Evolutionary conservation across 495 filamentous ascomycete genomes (phyloP).

Genomic region (Penicillium egyptiacum): DNA sequence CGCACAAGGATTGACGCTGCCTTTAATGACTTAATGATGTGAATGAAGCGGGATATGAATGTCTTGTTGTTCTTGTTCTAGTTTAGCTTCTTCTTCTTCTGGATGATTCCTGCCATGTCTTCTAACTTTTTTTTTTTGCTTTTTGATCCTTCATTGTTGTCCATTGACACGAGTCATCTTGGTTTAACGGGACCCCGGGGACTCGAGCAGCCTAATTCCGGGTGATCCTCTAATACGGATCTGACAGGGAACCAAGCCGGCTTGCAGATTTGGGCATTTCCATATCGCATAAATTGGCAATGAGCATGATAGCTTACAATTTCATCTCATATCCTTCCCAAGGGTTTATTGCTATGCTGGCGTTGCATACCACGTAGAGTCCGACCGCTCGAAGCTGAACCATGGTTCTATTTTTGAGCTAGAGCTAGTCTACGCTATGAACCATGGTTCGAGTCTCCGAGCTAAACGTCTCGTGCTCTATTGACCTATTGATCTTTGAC

Average conservation of each 20-base stretch:
- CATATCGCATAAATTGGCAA: slow-evolving; percentile 5
- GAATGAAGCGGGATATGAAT: slow-evolving; percentile 2
- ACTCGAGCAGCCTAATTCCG: neutral
- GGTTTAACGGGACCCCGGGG: neutral
- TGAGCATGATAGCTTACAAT: neutral
- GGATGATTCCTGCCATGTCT: neutral
- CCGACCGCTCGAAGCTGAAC: slow-evolving; percentile 16
- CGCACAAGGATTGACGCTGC: neutral
- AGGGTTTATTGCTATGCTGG: slow-evolving; percentile 15
- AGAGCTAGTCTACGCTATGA: neutral
- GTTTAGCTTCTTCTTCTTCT: neutral
- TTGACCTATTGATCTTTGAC: neutral
- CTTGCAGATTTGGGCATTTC: slow-evolving; percentile 1
- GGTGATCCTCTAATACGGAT: slow-evolving; percentile 7
- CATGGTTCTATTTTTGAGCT: slow-evolving; percentile 4
- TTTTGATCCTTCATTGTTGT: neutral
- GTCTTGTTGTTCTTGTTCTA: neutral
- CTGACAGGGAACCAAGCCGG: slow-evolving; percentile 4
- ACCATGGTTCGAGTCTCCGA: slow-evolving; percentile 7
- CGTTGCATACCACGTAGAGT: slow-evolving; percentile 17
- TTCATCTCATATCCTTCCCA: neutral
- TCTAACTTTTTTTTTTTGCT: neutral
- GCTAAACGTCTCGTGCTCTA: neutral
- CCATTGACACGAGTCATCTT: slow-evolving; percentile 1
- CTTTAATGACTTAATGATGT: slow-evolving; percentile 11